Evolutionary conservation across 768 basidiomycete genomes (phyloP), one percentile per base, ranked within the genome.

Genomic region (Cystobasidium tubakii): DNA sequence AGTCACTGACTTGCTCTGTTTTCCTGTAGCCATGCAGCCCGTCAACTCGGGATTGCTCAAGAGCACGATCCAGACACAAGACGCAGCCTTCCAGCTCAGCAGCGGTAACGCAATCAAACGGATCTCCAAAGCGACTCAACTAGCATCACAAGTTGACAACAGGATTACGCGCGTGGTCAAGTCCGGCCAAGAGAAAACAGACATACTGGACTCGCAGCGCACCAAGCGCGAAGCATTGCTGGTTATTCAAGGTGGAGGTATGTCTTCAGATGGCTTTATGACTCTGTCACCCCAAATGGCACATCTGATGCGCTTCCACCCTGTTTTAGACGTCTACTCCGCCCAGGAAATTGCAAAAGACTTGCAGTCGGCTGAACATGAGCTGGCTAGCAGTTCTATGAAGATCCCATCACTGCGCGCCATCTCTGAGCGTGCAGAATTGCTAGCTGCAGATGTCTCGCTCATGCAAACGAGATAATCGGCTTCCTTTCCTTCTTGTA

Each of bases 31-130:
- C 25, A 62, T 23, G 13, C 57, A 62, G 57, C 57, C 57, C 3
- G 31, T 62, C 57, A 39, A 62, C 25, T 19, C 29, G 3, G 36
- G 31, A 15, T 62, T 62, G 25, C 57, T 62, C 31, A 31, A 29
- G 25, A 17, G 15, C n/a, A 62, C 57, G 2, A 62, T 62, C 57
- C 19, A 39, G 17, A 39, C 57, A 62, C 57, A 62, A 39, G 57
- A 62, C 9, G 57, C 57, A 9, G 57, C 57, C 15, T 62, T 62
- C 57, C 57, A 62, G 57, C 29, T 62, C 31, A 62, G 57, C 57
- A 62, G 31, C 17, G 31, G 29, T 39, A 62, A 62, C 25, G 29
- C 31, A 3, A 39, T 39, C 29, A 62, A 62, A 39, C 57, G 57
- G 2, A 62, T 17, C 17, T 15, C 25, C 29, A 62, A 62, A 39